Conservation (phyloP, 2,329 filamentous ascomycete genomes). For the Verticillium nonalfalfae region DNA sequence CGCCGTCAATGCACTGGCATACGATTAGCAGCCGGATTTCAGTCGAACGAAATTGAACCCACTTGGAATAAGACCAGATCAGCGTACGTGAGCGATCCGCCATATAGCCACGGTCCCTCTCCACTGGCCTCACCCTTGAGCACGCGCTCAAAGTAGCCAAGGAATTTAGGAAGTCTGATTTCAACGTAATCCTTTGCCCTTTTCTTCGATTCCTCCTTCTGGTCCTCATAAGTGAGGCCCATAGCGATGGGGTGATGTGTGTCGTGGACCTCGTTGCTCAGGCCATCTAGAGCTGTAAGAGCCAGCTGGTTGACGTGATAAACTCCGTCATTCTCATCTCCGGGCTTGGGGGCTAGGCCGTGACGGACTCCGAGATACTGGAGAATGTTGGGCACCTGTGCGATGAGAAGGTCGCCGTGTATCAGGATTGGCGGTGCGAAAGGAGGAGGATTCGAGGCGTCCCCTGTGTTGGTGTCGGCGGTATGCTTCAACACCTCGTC, state of each 20-base stretch:
- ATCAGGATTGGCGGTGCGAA: slow-evolving; percentile 63
- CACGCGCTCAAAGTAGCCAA: slow-evolving; percentile 64
- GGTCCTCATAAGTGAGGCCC: slow-evolving; percentile 64
- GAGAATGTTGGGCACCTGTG: slow-evolving; percentile 68
- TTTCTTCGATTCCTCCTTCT: slow-evolving; percentile 59
- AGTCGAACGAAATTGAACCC: slow-evolving; percentile 7
- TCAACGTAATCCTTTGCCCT: slow-evolving; percentile 52
- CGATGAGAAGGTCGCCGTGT: slow-evolving; percentile 55
- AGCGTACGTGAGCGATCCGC: slow-evolving; percentile 59
- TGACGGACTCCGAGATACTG: slow-evolving; percentile 60
- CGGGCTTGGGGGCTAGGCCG: slow-evolving; percentile 43
- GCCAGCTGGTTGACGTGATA: slow-evolving; percentile 57
- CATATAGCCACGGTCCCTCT: slow-evolving; percentile 60
- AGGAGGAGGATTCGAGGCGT: slow-evolving; percentile 54
- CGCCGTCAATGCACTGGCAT: slow-evolving; percentile 45
- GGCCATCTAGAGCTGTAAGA: slow-evolving; percentile 63
- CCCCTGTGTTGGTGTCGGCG: slow-evolving; percentile 35
- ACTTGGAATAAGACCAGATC: slow-evolving; percentile 71
- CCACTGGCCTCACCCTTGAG: slow-evolving; percentile 50
- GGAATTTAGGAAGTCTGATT: slow-evolving; percentile 63
- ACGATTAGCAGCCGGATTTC: background rate
- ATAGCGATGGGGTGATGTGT: slow-evolving; percentile 65
- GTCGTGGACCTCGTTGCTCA: slow-evolving; percentile 68
- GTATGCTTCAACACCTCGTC: slow-evolving; percentile 41
- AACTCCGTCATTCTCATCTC: slow-evolving; percentile 31